phyloP scores from a whole-genome alignment of 257 asterid species.

The Capsicum chinense region DNA sequence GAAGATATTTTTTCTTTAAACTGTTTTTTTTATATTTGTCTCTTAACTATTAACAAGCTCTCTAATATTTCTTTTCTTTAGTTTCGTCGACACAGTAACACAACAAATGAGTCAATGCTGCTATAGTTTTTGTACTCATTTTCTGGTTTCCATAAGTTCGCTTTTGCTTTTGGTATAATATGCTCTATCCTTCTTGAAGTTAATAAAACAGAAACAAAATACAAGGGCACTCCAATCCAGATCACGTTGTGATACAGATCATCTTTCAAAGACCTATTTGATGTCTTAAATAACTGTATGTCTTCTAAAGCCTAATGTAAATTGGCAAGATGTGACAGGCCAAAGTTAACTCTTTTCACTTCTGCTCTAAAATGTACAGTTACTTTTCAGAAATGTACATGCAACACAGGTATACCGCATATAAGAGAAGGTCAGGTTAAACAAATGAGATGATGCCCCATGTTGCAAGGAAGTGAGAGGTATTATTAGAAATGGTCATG shows the following conservation, averaged over 20 bases:
- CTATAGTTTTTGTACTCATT: background rate
- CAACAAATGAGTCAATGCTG: background rate
- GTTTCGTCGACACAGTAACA: background rate
- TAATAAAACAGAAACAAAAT: background rate
- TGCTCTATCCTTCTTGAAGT: background rate
- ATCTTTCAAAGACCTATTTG: conserved; percentile 16
- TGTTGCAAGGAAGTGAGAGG: conserved; percentile 2
- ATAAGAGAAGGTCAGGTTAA: conserved; percentile 1
- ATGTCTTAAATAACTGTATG: conserved; percentile 17
- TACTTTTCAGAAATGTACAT: background rate
- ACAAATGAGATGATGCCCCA: background rate
- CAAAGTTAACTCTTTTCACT: conserved; percentile 2
- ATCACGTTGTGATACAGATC: conserved; percentile 10
- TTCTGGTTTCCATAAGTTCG: background rate
- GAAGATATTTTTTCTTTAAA: conserved; percentile 13
- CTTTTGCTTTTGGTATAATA: background rate
- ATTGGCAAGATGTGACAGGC: background rate
- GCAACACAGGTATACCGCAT: conserved; percentile 3
- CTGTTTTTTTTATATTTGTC: background rate
- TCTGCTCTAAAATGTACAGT: background rate
- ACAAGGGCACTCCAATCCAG: background rate
- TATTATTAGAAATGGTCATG: background rate
- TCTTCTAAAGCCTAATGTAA: conserved; percentile 1
- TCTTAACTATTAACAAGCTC: background rate
- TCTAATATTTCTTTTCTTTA: background rate